Evolutionary conservation across 2,329 filamentous ascomycete genomes (phyloP), one percentile per base, ranked within the genome.

Genomic region (Trichoderma koningiopsis): DNA sequence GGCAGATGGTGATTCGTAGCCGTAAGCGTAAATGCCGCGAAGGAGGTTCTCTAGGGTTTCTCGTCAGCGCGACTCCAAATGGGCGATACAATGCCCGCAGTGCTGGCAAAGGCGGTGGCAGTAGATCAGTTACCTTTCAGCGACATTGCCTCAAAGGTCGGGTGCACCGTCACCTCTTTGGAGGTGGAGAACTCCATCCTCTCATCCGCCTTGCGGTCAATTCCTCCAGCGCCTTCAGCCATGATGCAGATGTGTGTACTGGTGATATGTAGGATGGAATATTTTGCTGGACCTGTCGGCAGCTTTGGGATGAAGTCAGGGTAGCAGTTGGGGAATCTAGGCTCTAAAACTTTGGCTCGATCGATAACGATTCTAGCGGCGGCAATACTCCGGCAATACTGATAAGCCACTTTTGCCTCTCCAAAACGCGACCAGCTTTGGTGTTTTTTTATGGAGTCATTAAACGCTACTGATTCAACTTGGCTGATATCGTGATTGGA

Each of bases 171-270:
- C 71, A 98, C 95, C 86, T 98, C 96, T 84, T 97, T 97, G 72
- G 95, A 97, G 80, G 96, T 99, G 73, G 91, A 92, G 82, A 99
- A 98, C 85, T 98, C 95, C 90, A 98, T 97, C 82, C 93, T 90
- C 86, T 97, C 94, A 81, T 98, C 96, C 73, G 91, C 90, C 84
- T 94, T 94, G 83, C 93, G 91, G 83, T 99, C 95, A 79, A 98
- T 89, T 72, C 87, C 87, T 73, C 83, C 84, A 70, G 79, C 91
- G 74, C 87, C 90, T 82, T 98, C 95, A 73, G 94, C 93, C 96
- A 98, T 99, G 75, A 72, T 92, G 77, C 70, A 67, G 62, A 64
- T 16, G 40, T 37, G 24, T 31, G 62, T 47, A 43, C 10, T 68
- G 52, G 29, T 22, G 37, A 11, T 57, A n/a, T 31, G 16, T 4